Conservation (phyloP, 2,329 filamentous ascomycete species). For the Meredithiella fracta region DNA sequence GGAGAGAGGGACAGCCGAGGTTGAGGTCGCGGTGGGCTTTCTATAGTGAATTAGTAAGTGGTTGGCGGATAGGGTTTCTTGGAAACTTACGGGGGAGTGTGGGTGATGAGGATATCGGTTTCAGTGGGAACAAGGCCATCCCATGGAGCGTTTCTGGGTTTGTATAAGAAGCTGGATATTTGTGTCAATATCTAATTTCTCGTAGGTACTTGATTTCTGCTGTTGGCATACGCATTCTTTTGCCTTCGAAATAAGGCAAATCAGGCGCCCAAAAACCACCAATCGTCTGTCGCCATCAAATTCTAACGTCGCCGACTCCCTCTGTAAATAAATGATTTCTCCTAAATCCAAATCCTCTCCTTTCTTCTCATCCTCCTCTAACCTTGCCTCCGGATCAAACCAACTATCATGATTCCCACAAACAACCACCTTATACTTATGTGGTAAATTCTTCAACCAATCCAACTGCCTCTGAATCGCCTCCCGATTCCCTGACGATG, state of each 20-base stretch:
- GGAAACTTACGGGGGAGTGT: constrained; percentile 46
- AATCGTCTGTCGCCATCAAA: constrained; percentile 43
- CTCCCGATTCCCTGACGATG: constrained; percentile 54
- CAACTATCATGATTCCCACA: constrained; percentile 81
- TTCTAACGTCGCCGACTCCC: constrained; percentile 42
- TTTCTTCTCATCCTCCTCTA: constrained; percentile 29
- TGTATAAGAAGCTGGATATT: constrained; percentile 34
- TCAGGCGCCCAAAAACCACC: constrained; percentile 69
- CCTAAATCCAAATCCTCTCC: constrained; percentile 38
- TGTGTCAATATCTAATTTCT: too few species aligned
- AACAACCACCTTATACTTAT: constrained; percentile 66
- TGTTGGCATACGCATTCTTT: constrained; percentile 10
- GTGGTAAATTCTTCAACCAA: constrained; percentile 61
- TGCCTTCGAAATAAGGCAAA: constrained; percentile 52
- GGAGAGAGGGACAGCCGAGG: constrained; percentile 53
- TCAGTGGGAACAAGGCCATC: constrained; percentile 50
- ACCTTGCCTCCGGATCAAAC: constrained; percentile 53
- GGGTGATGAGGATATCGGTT: constrained; percentile 66
- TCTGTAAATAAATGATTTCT: constrained; percentile 53
- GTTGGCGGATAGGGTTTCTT: background rate
- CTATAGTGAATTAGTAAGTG: constrained; percentile 20
- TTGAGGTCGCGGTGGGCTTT: constrained; percentile 53
- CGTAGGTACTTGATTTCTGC: constrained; percentile 22
- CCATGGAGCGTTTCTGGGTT: constrained; percentile 37
- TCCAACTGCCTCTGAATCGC: constrained; percentile 72